A percentile compares a stretch with the other conserved stretches of the same genome.
Evolutionary conservation across 768 basidiomycete genomes (phyloP).

Genomic region (Termitomyces sp.): DNA sequence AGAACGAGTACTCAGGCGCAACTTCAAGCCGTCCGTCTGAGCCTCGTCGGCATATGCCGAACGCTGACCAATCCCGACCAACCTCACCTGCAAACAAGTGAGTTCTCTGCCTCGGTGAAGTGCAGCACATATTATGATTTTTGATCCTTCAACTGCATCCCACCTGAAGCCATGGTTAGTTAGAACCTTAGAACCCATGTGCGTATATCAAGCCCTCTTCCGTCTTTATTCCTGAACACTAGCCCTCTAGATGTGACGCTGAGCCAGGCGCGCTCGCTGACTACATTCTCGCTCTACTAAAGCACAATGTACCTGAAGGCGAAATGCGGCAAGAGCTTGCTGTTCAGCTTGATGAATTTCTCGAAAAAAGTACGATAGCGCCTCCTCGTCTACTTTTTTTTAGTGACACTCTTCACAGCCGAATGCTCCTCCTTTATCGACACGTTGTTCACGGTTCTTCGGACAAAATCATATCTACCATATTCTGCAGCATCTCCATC

Average conservation of each 20-base stretch:
- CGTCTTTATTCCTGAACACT: conserved; percentile 11
- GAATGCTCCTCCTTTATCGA: conserved; percentile 77
- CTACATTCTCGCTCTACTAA: conserved; percentile 89
- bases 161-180: conserved; percentile 88
- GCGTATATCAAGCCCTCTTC: conserved; percentile 18
- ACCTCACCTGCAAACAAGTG: not conserved
- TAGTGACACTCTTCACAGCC: conserved; percentile 19
- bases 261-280: conserved; percentile 92
- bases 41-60: conserved; percentile 10
- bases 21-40: too few species aligned
- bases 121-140: conserved; percentile 42
- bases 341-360: conserved; percentile 82
- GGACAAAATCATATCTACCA: conserved; percentile 82
- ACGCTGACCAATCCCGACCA: conserved; percentile 10
- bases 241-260: conserved; percentile 76
- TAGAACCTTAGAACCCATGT: conserved; percentile 89
- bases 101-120: conserved; percentile 7
- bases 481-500: conserved; percentile 42
- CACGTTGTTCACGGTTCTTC: conserved; percentile 77
- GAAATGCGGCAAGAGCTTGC: conserved; percentile 79
- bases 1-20: too few species aligned
- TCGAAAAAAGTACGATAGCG: conserved; percentile 69
- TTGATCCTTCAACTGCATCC: conserved; percentile 54
- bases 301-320: conserved; percentile 77
- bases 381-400: not conserved